A percentile compares a stretch with the other conserved stretches of the same genome.
Evolutionary conservation across 1,284 basidiomycete genomes (phyloP).

Genomic region (Austropuccinia psidii): DNA sequence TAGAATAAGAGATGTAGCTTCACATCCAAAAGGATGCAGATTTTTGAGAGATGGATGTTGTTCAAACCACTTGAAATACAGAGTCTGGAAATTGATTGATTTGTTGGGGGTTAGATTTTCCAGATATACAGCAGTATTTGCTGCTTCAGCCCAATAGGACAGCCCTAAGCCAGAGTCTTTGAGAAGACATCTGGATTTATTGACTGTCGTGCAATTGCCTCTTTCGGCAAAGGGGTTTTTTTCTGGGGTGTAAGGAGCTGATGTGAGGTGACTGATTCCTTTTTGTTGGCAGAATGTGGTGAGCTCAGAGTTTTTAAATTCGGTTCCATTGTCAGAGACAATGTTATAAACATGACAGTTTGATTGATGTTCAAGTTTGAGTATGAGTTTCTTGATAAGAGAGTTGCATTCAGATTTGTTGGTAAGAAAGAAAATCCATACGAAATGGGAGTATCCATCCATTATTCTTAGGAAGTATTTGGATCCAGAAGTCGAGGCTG

Average conservation of each 20-base stretch:
- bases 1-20: no score
- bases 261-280: background rate
- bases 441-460: background rate
- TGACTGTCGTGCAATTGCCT: background rate
- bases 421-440: background rate
- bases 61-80: background rate
- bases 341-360: background rate
- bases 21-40: background rate
- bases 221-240: background rate
- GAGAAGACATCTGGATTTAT: background rate
- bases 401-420: background rate
- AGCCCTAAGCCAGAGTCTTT: background rate
- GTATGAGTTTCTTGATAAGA: background rate
- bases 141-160: background rate
- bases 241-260: background rate
- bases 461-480: slow-evolving; percentile 1
- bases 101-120: background rate
- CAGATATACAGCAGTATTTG: background rate
- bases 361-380: no score
- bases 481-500: background rate
- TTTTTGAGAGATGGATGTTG: background rate
- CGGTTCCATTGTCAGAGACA: background rate
- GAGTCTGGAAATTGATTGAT: background rate
- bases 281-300: background rate
- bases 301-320: background rate